Evolutionary conservation across 208 protist genomes (phyloP).

Genomic region (Crithidia bombi): DNA sequence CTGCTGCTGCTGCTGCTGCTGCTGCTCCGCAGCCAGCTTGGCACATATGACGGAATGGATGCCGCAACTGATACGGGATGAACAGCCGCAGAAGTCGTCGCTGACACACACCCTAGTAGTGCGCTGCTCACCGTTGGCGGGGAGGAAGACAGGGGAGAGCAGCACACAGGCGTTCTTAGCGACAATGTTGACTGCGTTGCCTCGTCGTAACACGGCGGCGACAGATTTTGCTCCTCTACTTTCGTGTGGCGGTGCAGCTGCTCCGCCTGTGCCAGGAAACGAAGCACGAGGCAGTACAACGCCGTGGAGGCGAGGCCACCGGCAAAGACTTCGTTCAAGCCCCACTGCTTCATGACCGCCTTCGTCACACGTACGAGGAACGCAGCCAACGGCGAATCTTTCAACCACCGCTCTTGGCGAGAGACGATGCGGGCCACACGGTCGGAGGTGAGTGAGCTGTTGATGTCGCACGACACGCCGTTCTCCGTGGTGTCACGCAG

Average conservation of each 20-base stretch:
- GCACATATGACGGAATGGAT: slow-evolving; percentile 15
- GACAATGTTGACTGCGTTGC: slow-evolving; percentile 9
- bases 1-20: no score
- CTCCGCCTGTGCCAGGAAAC: slow-evolving; percentile 51
- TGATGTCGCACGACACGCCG: slow-evolving; percentile 50
- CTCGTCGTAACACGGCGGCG: slow-evolving; percentile 34
- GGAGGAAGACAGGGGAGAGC: slow-evolving; percentile 7
- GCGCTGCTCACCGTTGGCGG: slow-evolving; percentile 1
- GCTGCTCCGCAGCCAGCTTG: slow-evolving; percentile 14
- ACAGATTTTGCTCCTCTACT: slow-evolving; percentile 25
- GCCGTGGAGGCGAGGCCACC: slow-evolving; percentile 64
- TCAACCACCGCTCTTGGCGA: slow-evolving; percentile 52
- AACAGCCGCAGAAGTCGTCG: background rate
- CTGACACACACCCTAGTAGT: background rate
- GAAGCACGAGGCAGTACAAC: slow-evolving; percentile 62
- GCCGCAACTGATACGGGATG: background rate
- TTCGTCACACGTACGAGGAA: slow-evolving; percentile 68
- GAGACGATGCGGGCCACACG: slow-evolving; percentile 37
- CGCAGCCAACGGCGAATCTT: slow-evolving; percentile 14
- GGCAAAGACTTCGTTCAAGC: slow-evolving; percentile 49
- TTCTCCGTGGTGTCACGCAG: slow-evolving; percentile 30
- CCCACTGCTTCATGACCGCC: slow-evolving; percentile 62
- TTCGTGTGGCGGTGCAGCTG: slow-evolving; percentile 24
- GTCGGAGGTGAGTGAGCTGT: slow-evolving; percentile 30
- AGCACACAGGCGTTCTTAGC: background rate